Evolutionary conservation across 1,284 basidiomycete genomes (phyloP), one percentile per base, ranked within the genome.

Genomic region (Mycena sp.): DNA sequence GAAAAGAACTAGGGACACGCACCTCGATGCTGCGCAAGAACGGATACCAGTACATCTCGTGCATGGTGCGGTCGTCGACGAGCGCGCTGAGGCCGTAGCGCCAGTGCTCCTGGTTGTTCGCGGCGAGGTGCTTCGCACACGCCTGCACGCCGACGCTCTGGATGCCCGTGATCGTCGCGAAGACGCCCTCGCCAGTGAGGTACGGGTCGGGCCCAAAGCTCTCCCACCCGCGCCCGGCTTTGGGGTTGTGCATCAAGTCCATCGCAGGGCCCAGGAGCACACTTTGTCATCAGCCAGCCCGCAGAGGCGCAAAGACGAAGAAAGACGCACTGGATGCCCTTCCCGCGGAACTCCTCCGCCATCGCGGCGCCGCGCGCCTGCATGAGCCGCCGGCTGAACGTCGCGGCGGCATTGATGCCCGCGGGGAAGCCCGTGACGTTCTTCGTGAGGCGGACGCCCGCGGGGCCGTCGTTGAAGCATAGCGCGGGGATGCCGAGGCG

Each of bases 201-300:
- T 87, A 92, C 0, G 90, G 89, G 68, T 89, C 87, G 4, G 82
- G 83, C 45, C 88, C 86, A 63, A 88, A 91, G 21, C 86, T 78
- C 66, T 82, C 91, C 88, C 89, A 94, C 72, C 85, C 89, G 28
- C 92, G 83, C 2, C 92, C 92, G 17, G 77, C 83, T 67, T 83
- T 81, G 1, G 81, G 80, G 62, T 82, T 82, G 16, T 80, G 73
- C 80, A 81, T 81, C 62, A 87, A 80, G 69, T 87, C 86, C 77
- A 86, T 77, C 58, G 83, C 80, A 5, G 90, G 87, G 14, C 90
- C 88, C 4, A 87, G 77, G 32, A 77, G 79, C 19, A 87, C 80
- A 70, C 81, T 82, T 44, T 14, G 52, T 35, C 59, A 21, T 26
- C 9, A 35, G 14, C 35, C n/a, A 28, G 17, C 40, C 19, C 48